Conservation (phyloP, 345 rosid genomes). For the Rubroshorea leprosula region DNA sequence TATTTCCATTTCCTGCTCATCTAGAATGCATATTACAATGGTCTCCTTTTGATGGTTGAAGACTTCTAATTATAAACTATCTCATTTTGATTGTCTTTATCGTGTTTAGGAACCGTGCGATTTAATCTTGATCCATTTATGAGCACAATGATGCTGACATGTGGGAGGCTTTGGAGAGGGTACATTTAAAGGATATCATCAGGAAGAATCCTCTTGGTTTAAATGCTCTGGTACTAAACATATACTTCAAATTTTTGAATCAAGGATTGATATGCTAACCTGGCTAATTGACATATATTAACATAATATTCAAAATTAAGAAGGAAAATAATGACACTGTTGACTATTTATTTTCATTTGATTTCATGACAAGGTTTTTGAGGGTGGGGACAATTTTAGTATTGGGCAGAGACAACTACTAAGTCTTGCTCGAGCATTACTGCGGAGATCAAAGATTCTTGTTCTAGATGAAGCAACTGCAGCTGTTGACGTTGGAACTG, state of each 20-base stretch:
- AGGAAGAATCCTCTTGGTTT: conserved; percentile 61
- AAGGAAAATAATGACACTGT: background rate
- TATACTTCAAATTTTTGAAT: too few relatives aligned
- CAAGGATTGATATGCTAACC: too few relatives aligned
- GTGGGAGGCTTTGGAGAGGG: conserved; percentile 90
- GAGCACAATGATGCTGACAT: conserved; percentile 87
- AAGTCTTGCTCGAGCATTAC: conserved; percentile 86
- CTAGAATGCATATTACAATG: too few relatives aligned
- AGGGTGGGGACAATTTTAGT: conserved; percentile 89
- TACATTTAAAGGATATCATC: conserved; percentile 78
- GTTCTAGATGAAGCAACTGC: conserved; percentile 98
- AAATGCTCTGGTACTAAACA: conserved; percentile 55
- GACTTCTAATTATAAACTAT: too few relatives aligned
- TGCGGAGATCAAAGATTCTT: conserved; percentile 84
- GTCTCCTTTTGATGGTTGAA: too few relatives aligned
- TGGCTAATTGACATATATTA: too few relatives aligned
- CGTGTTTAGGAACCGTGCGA: conserved; percentile 67
- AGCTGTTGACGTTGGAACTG: conserved; percentile 88
- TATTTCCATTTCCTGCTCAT: too few relatives aligned
- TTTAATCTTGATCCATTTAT: conserved; percentile 87
- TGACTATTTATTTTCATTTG: conserved; percentile 2
- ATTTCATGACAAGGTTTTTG: conserved; percentile 46
- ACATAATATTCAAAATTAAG: background rate
- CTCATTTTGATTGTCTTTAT: conserved; percentile 13
- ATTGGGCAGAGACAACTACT: conserved; percentile 89